phyloP scores from a whole-genome alignment of 192 early-diverging fungal genomes.

The Phlyctochytrium arcticum region DNA sequence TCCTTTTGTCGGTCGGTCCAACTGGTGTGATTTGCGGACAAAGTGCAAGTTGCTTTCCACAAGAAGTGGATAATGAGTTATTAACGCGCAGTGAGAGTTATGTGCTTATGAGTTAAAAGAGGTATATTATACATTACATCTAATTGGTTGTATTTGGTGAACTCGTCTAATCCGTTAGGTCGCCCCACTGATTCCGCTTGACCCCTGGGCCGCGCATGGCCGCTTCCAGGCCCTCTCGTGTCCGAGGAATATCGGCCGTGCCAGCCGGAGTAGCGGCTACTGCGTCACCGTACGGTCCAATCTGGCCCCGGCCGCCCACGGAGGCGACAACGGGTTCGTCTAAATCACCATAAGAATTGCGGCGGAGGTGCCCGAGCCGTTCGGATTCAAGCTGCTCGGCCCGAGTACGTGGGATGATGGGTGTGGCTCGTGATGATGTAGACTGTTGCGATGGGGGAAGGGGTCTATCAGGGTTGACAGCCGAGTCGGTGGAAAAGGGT shows the following conservation, averaged over 20 bases:
- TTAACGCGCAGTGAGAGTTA: no score
- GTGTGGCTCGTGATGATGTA: not conserved
- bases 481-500: no score
- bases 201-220: not conserved
- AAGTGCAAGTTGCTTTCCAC: no score
- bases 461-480: no score
- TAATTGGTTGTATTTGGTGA: no score
- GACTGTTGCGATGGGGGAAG: not conserved
- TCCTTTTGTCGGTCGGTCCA: no score
- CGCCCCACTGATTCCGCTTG: constrained; percentile 19
- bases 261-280: constrained; percentile 22
- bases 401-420: constrained; percentile 14
- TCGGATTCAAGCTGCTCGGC: constrained; percentile 12
- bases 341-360: constrained; percentile 17
- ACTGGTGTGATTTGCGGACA: no score
- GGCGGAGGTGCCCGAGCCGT: constrained; percentile 10
- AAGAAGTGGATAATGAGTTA: no score
- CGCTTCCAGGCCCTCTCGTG: constrained; percentile 25
- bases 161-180: constrained; percentile 17
- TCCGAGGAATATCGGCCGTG: constrained; percentile 17
- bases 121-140: no score
- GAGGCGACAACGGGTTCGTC: not conserved
- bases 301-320: constrained; percentile 16
- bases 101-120: no score
- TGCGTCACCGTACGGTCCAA: constrained; percentile 22